These are phyloP conservation scores for Corylus americana DNA, from an alignment of 306 rosid species.

Conservation along the genomic window DNA sequence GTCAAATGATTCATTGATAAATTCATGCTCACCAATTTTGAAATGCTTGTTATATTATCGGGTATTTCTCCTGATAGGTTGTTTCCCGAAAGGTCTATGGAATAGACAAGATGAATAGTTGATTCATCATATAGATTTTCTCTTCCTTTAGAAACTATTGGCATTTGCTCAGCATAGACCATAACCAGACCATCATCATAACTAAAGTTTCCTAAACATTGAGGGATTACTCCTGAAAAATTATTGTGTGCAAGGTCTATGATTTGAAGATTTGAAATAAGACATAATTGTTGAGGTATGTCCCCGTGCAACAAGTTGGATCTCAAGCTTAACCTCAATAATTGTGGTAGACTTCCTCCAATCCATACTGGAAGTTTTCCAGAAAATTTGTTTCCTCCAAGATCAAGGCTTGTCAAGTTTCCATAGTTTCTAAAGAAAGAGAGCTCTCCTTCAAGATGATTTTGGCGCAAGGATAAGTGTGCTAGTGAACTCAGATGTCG, in stretches of 20 bases:
- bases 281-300: not conserved
- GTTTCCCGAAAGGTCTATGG: slow-evolving; percentile 5
- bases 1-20: too few relatives aligned
- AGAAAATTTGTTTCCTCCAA: too few relatives aligned
- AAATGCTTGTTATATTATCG: not conserved
- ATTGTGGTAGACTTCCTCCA: not conserved
- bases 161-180: too few relatives aligned
- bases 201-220: not conserved
- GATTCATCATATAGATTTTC: not conserved
- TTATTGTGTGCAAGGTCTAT: not conserved
- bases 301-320: not conserved
- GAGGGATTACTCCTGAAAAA: not conserved
- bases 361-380: not conserved
- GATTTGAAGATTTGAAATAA: not conserved
- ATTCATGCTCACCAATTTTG: too few relatives aligned
- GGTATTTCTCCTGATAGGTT: slow-evolving; percentile 23
- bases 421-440: too few relatives aligned
- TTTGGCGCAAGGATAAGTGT: too few relatives aligned
- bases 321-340: not conserved
- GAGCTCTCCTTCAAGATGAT: too few relatives aligned
- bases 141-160: not conserved
- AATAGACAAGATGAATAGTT: not conserved
- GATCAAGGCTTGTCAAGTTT: too few relatives aligned
- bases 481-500: too few relatives aligned
- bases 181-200: not conserved